Conservation (phyloP, 345 rosid genomes). For the Rhodamnia argentea region DNA sequence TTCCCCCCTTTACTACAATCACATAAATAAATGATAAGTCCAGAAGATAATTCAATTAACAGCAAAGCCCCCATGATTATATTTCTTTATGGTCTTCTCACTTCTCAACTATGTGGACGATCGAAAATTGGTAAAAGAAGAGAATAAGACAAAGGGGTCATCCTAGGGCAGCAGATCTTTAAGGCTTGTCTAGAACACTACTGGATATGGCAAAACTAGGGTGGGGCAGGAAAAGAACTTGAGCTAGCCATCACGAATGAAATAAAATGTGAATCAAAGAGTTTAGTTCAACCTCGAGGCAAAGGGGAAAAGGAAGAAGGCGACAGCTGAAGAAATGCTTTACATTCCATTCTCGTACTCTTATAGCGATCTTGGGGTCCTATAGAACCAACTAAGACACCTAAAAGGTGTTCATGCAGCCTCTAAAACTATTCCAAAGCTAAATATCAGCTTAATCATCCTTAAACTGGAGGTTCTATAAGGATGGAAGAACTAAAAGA, state of each 20-base stretch:
- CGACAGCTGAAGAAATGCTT: background rate
- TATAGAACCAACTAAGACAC: background rate
- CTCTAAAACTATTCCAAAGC: background rate
- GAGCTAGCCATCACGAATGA: background rate
- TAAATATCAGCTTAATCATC: background rate
- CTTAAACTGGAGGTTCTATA: background rate
- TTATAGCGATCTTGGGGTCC: background rate
- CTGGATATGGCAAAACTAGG: background rate
- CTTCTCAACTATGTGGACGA: background rate
- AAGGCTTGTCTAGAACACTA: background rate
- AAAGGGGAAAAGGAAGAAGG: background rate
- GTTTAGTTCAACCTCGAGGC: background rate
- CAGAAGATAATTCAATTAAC: background rate
- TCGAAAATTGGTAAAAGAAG: background rate
- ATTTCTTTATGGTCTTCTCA: background rate
- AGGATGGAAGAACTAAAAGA: background rate
- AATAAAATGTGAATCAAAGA: background rate
- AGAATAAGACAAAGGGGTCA: background rate
- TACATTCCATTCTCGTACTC: background rate
- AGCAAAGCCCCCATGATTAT: background rate
- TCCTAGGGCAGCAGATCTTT: background rate
- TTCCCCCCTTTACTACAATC: background rate
- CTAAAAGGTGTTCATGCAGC: background rate
- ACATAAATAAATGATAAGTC: background rate
- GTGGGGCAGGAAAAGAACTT: background rate